Percentiles rank a stretch among this genome's conserved stretches.
These are phyloP conservation scores for Ottelia alismoides DNA, from an alignment of 106 monocot genomes.

Conservation along the genomic window DNA sequence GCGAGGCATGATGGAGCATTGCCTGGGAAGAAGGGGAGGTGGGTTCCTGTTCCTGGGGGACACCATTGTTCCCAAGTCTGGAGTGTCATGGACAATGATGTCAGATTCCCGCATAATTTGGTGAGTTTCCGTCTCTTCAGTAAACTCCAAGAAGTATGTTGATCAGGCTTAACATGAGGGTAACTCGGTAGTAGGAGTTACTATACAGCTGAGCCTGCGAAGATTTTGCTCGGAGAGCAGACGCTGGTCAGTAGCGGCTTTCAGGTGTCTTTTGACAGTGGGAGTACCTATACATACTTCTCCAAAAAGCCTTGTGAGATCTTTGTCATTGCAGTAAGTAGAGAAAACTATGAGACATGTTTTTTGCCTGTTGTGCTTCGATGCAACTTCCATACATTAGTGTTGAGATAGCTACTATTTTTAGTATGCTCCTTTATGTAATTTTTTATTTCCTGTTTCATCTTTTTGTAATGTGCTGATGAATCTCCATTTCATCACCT, in stretches of 20 bases:
- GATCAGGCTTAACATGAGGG: no score
- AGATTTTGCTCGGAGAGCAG: conserved; percentile 32
- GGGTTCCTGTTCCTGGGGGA: conserved; percentile 88
- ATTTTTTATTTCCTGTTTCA: no score
- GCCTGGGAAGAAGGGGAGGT: conserved; percentile 44
- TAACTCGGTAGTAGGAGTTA: conserved; percentile 47
- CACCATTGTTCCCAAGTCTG: conserved; percentile 34
- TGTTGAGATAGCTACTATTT: no score
- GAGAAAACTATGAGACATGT: no score
- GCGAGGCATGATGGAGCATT: conserved; percentile 69
- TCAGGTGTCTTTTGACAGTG: conserved; percentile 70
- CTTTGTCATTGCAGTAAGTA: conserved; percentile 42
- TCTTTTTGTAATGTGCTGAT: no score
- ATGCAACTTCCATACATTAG: background rate
- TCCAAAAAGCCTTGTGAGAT: conserved; percentile 36
- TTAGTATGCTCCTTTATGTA: no score
- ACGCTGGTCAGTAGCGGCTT: conserved; percentile 26
- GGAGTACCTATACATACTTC: conserved; percentile 89
- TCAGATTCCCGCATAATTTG: no score
- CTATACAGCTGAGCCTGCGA: conserved; percentile 64
- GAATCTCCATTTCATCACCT: no score
- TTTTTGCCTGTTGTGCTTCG: no score
- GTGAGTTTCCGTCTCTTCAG: no score
- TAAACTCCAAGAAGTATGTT: no score
- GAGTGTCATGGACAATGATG: conserved; percentile 58